phyloP scores from a whole-genome alignment of 78 protist genomes.

The Dictyostelium firmibasis region DNA sequence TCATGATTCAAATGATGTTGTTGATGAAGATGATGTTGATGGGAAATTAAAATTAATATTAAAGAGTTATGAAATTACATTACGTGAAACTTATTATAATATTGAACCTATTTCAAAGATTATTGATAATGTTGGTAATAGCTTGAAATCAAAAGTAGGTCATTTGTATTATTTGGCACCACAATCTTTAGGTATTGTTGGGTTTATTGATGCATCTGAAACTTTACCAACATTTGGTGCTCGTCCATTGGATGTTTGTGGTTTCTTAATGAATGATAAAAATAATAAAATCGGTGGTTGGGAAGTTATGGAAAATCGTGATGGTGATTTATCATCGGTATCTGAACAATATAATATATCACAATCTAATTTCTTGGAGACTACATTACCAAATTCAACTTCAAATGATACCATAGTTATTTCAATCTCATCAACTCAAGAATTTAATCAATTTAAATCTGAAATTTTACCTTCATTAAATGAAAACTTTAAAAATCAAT shows the following conservation, averaged over 20 bases:
- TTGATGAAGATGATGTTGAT: background rate
- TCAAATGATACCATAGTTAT: conserved; percentile 47
- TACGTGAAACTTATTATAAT: conserved; percentile 47
- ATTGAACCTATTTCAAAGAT: conserved; percentile 4
- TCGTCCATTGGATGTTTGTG: conserved; percentile 62
- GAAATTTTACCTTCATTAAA: background rate
- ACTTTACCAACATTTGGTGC: conserved; percentile 83
- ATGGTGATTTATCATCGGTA: conserved; percentile 48
- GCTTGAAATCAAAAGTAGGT: background rate
- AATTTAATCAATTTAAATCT: background rate
- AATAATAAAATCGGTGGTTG: conserved; percentile 18
- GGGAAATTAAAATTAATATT: background rate
- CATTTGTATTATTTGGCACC: conserved; percentile 49
- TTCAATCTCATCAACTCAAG: background rate
- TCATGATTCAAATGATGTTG: background rate
- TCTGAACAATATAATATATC: conserved; percentile 42
- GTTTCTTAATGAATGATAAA: conserved; percentile 31
- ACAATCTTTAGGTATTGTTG: conserved; percentile 60
- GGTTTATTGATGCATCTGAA: conserved; percentile 84
- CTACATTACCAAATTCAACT: background rate
- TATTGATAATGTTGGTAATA: conserved; percentile 15
- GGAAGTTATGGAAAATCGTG: conserved; percentile 52
- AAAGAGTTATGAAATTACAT: conserved; percentile 29
- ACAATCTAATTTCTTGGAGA: conserved; percentile 12
- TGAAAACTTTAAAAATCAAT: background rate